These are phyloP conservation scores for Penicillium sclerotigenum DNA, from an alignment of 2,329 filamentous ascomycete species.

Conservation along the genomic window DNA sequence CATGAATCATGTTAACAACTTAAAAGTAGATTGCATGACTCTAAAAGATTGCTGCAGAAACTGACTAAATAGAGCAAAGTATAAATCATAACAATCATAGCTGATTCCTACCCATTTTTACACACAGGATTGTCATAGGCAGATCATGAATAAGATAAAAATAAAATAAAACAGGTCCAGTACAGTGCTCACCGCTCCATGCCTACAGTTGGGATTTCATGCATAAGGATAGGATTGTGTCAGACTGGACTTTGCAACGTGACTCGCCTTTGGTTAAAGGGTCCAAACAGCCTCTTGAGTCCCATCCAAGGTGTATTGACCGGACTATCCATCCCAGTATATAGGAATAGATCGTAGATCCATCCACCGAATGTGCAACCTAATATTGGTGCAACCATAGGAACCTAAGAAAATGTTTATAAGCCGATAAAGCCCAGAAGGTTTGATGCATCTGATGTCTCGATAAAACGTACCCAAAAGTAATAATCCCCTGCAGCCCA, in stretches of 20 bases:
- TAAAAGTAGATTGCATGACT: background rate
- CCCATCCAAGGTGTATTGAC: conserved; percentile 67
- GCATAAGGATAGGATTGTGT: background rate
- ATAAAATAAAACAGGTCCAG: background rate
- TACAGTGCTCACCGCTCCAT: background rate
- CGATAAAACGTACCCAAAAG: conserved; percentile 58
- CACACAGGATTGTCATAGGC: background rate
- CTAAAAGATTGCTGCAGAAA: background rate
- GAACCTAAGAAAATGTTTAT: conserved; percentile 50
- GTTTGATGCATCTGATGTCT: background rate
- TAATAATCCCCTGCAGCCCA: conserved; percentile 68
- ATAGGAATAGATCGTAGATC: conserved; percentile 66
- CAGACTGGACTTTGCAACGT: conserved; percentile 19
- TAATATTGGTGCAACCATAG: conserved; percentile 68
- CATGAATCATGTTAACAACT: too few species aligned
- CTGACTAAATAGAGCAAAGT: background rate
- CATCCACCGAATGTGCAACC: conserved; percentile 64
- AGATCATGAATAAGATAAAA: background rate
- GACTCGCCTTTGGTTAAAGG: conserved; percentile 10
- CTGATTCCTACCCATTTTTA: background rate
- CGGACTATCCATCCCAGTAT: conserved; percentile 63
- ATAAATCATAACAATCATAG: background rate
- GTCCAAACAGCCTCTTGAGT: conserved; percentile 51
- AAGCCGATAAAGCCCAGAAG: background rate
- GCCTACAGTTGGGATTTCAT: background rate